Evolutionary conservation across 805 yeast genomes (phyloP), one percentile per base, ranked within the genome.

Genomic region (Diddensiella transvaalensis): DNA sequence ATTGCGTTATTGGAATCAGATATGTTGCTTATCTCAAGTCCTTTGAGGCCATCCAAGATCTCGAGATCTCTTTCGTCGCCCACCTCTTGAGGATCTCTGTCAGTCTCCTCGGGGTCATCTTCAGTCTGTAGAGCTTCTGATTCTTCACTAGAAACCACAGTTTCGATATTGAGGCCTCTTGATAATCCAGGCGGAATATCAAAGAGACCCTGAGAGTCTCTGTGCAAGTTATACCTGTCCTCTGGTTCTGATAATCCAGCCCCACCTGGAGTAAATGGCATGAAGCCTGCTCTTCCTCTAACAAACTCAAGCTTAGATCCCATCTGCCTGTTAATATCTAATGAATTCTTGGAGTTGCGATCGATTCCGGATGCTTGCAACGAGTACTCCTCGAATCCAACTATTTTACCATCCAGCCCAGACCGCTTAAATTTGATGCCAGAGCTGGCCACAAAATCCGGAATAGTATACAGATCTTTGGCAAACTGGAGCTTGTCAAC

Each of bases 201-300:
- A 60, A 83, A 86, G 32, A 93, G 66, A 0, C 98, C 99, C 26
- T 78, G 73, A 2, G 67, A 68, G 59, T 86, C 91, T 59, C 83
- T 76, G 58, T 85, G 93, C 41, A 85, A 36, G 74, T 63, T 2
- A 46, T 51, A 3, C 50, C 57, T 19, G 18, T 48, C 48, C 5
- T 56, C 57, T 3, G 63, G 54, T 8, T 55, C 61, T 3, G 56
- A 37, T 10, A 60, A 46, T 33, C 51, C 58, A n/a, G 78, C 56
- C 2, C 98, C 97, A 55, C 99, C 98, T 0, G 99, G 99, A 49
- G 84, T 82, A 62, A 93, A 93, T 0, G 99, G 99, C 59, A 91
- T 67, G 58, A 77, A 85, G 17, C 80, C 76, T 0, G 95, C 74
- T 2, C 80, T 73, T 0, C 98, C 98, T 41, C 74, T 71, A 2